Base-by-base conservation (phyloP, 208 protist species). In the Crithidia bombi region DNA sequence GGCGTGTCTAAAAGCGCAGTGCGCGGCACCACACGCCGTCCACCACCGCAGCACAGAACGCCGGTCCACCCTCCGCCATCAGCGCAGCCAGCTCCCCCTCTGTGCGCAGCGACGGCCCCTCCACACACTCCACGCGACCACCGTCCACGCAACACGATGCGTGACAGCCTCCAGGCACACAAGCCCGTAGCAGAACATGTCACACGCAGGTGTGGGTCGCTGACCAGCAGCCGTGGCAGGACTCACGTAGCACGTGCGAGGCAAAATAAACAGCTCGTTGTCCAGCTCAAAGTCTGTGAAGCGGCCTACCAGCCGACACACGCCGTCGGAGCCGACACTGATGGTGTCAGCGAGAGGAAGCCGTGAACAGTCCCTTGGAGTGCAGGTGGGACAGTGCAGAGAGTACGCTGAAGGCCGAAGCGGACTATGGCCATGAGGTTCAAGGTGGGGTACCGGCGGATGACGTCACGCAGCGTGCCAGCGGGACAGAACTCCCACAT, bases 171-270 rank as follows among this genome's bases (percentile, higher is more conserved):
- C 84, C 28, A 92, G 28, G 28, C 86, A 32, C 33, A 77, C 49
- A 0, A 92, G 74, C 0, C 85, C 90, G 0, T 88, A 56, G 12
- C 81, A 85, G 49, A 81, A 95, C 79, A n/a, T n/a, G 66, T 95
- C 90, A 5, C 83, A 89, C 68, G 66, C 50, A 0, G 72, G 46
- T 5, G 78, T 86, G n/a, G 72, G 75, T 33, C 61, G 65, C 21
- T 74, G 73, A 0, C 85, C 85, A 19, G 61, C 52, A 21, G 83
- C 82, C 55, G 86, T 85, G 59, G 84, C 79, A 0, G 90, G 90
- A 21, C 87, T 83, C 75, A 92, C 75, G 73, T 92, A 82, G 79
- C 50, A 85, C 38, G 17, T 77, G 56, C 38, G 75, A 28, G n/a
- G 19, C 44, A 85, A 36, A 9, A 71, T 9, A 38, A 85, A 78